Evolutionary conservation across 2,329 filamentous ascomycete genomes (phyloP).

Genomic region (Claviceps lovelessii): DNA sequence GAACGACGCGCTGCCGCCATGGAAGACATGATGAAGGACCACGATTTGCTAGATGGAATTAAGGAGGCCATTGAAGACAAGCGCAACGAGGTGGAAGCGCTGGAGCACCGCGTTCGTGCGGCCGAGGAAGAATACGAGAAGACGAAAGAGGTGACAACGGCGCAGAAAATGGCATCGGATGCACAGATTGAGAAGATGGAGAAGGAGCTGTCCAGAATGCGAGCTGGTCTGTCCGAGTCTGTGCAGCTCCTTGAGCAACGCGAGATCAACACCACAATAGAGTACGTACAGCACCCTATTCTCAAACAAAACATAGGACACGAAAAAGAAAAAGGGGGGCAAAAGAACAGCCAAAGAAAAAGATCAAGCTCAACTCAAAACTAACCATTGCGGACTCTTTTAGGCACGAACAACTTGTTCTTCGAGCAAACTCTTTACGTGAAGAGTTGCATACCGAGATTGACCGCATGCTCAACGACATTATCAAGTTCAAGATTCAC

Average conservation of each 20-base stretch:
- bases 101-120: constrained; percentile 75
- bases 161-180: constrained; percentile 78
- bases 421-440: constrained; percentile 68
- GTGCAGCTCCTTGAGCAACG: constrained; percentile 86
- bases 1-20: constrained; percentile 69
- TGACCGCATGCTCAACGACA: constrained; percentile 88
- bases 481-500: constrained; percentile 97
- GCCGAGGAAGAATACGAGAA: constrained; percentile 91
- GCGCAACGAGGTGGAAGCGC: constrained; percentile 75
- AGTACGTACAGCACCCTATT: constrained; percentile 40
- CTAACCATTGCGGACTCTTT: not conserved
- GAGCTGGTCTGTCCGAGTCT: constrained; percentile 65
- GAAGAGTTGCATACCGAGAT: constrained; percentile 97
- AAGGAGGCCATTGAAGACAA: constrained; percentile 97
- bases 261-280: constrained; percentile 92
- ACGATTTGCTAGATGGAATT: constrained; percentile 84
- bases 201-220: constrained; percentile 91
- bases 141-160: constrained; percentile 71
- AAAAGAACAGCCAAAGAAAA: not conserved
- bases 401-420: constrained; percentile 83
- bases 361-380: not conserved
- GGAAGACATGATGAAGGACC: constrained; percentile 86
- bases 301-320: too few relatives aligned
- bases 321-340: too few relatives aligned
- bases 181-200: constrained; percentile 98